Evolutionary conservation across 192 early-diverging fungal genomes (phyloP).

Genomic region (Glomus cerebriforme): DNA sequence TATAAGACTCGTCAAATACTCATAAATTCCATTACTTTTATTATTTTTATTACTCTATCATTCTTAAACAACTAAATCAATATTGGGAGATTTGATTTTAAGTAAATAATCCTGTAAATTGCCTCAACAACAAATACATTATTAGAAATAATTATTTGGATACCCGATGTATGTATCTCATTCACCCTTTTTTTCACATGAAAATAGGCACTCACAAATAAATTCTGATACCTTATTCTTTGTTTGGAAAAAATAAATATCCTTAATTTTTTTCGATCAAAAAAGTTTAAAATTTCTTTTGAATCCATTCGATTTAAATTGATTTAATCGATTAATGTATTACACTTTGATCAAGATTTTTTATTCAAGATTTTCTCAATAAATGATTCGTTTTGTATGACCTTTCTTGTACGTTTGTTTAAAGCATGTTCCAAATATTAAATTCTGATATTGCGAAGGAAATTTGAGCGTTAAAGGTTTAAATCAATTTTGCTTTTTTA

Average conservation of each 20-base stretch:
- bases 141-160: neutral
- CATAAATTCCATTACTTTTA: no score
- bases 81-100: no score
- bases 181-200: neutral
- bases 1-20: no score
- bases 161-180: neutral
- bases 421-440: no score
- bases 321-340: neutral
- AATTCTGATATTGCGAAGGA: no score
- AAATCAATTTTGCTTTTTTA: neutral
- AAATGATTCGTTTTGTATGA: neutral
- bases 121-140: neutral
- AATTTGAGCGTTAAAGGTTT: no score
- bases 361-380: no score
- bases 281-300: neutral
- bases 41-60: no score
- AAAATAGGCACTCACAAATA: neutral
- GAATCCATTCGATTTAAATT: constrained; percentile 6
- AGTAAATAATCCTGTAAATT: no score
- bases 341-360: neutral
- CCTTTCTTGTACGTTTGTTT: neutral
- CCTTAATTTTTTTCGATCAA: neutral
- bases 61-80: no score
- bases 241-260: neutral
- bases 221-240: neutral